Conservation (phyloP, 2,329 filamentous ascomycete species). For the Elsinoe fawcettii region DNA sequence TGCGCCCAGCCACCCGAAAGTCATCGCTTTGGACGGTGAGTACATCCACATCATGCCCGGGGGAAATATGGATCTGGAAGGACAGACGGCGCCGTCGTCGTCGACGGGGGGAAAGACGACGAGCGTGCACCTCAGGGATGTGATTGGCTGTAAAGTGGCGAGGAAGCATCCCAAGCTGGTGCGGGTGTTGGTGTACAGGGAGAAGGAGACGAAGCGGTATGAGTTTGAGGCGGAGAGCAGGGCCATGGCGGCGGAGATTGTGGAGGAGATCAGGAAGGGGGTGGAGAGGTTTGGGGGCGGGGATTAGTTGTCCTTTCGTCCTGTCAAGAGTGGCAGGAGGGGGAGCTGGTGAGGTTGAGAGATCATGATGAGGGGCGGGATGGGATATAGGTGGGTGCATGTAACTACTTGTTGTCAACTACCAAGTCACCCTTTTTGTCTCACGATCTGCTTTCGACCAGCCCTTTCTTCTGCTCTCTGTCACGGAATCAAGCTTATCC, state of each 20-base stretch:
- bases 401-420: too few species aligned
- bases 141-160: constrained; percentile 74
- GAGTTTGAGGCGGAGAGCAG: constrained; percentile 72
- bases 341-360: not conserved
- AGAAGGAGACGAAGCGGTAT: constrained; percentile 70
- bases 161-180: constrained; percentile 74
- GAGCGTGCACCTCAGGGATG: constrained; percentile 73
- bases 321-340: not conserved
- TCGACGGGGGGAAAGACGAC: constrained; percentile 61
- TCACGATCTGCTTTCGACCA: too few species aligned
- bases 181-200: constrained; percentile 69
- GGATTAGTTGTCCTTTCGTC: not conserved
- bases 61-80: constrained; percentile 27
- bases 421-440: too few species aligned
- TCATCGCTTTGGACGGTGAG: constrained; percentile 74
- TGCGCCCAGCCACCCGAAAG: constrained; percentile 64
- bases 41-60: constrained; percentile 77
- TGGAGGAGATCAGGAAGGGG: constrained; percentile 68
- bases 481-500: too few species aligned
- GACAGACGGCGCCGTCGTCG: constrained; percentile 26
- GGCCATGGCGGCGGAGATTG: constrained; percentile 70
- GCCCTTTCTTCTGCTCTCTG: too few species aligned
- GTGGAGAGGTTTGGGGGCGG: constrained; percentile 21
- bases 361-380: not conserved
- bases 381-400: not conserved